A percentile compares a stretch with the other conserved stretches of the same genome.
These are phyloP conservation scores for Fusarium sarcochroum DNA, from an alignment of 2,329 filamentous ascomycete genomes.

Conservation along the genomic window DNA sequence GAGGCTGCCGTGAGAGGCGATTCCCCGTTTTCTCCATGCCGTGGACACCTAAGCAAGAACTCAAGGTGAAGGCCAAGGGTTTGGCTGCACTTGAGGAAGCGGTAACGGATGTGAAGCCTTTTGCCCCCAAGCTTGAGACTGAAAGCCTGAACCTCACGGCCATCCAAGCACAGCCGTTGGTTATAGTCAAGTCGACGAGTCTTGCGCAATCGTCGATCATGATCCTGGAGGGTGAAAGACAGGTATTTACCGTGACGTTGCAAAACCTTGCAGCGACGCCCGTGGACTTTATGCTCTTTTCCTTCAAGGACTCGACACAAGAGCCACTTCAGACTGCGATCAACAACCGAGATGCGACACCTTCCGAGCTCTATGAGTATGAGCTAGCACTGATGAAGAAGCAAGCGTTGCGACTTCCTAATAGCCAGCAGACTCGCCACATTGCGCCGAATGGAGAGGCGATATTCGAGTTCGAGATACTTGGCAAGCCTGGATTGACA, in stretches of 20 bases:
- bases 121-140: conserved; percentile 60
- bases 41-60: conserved; percentile 78
- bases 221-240: conserved; percentile 91
- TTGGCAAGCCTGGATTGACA: conserved; percentile 88
- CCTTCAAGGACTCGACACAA: conserved; percentile 90
- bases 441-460: conserved; percentile 78
- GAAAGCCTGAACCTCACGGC: conserved; percentile 76
- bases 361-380: conserved; percentile 87
- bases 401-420: conserved; percentile 74
- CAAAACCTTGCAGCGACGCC: conserved; percentile 83
- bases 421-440: conserved; percentile 65
- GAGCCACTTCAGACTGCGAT: conserved; percentile 81
- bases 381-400: conserved; percentile 83
- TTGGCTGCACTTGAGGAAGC: conserved; percentile 69
- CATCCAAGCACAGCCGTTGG: conserved; percentile 82
- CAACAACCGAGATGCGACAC: conserved; percentile 80
- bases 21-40: conserved; percentile 87
- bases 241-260: conserved; percentile 82
- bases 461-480: conserved; percentile 85
- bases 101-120: conserved; percentile 56
- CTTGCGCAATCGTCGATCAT: conserved; percentile 89
- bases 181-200: conserved; percentile 81
- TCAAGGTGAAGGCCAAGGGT: conserved; percentile 84
- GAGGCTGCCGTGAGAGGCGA: conserved; percentile 83
- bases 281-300: conserved; percentile 88